phyloP scores from a whole-genome alignment of 345 rosid species.

The Theobroma cacao region DNA sequence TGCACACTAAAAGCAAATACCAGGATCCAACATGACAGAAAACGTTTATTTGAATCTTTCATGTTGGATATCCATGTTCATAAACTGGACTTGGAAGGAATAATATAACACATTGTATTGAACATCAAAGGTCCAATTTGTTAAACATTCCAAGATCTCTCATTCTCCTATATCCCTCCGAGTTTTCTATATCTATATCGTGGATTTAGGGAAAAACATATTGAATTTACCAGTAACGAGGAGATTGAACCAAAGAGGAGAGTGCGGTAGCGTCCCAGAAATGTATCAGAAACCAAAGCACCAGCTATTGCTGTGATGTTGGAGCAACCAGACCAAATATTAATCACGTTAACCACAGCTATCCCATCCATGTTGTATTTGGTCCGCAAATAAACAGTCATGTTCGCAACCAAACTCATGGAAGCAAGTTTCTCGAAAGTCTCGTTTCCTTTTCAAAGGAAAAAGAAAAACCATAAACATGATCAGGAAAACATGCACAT shows the following conservation, averaged over 20 bases:
- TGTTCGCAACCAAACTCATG: constrained; percentile 53
- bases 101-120: too few relatives aligned
- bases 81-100: background rate
- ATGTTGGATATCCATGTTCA: background rate
- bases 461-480: background rate
- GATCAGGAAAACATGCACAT: background rate
- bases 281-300: constrained; percentile 56
- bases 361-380: constrained; percentile 58
- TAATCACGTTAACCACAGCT: constrained; percentile 43
- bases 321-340: constrained; percentile 53
- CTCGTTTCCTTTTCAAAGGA: constrained; percentile 42
- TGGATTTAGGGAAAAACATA: background rate
- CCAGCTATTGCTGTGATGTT: constrained; percentile 52
- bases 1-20: background rate
- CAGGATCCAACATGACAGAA: background rate
- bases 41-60: background rate
- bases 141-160: background rate
- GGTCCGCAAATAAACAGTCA: constrained; percentile 46
- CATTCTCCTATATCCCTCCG: background rate
- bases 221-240: constrained; percentile 43
- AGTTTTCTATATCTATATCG: background rate
- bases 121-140: background rate
- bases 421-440: constrained; percentile 72
- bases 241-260: constrained; percentile 47
- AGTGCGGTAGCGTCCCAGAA: constrained; percentile 47